Percentiles rank a stretch among this genome's conserved stretches.
Conservation (phyloP, 2,329 filamentous ascomycete species). For the Teratosphaeria epicoccoides region DNA sequence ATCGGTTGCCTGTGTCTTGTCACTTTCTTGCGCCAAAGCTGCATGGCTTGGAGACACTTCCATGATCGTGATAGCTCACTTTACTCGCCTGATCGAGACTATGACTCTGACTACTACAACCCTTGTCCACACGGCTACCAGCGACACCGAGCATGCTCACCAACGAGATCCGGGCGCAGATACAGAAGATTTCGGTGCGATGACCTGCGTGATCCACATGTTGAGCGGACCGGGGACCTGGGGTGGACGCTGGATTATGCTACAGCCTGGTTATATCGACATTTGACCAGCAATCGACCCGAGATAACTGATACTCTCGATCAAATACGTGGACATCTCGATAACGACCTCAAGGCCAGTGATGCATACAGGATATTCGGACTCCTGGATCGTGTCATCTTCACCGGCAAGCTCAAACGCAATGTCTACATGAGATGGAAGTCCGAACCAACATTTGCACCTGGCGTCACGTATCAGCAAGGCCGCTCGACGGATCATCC, state of each 20-base stretch:
- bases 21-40: neutral
- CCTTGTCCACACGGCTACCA: neutral
- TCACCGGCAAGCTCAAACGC: slow-evolving; percentile 28
- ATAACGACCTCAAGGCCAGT: neutral
- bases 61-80: neutral
- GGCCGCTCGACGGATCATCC: slow-evolving; percentile 13
- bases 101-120: neutral
- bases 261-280: slow-evolving; percentile 29
- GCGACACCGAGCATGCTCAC: neutral
- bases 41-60: neutral
- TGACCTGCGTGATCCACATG: slow-evolving; percentile 12
- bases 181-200: neutral
- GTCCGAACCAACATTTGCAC: slow-evolving; percentile 15
- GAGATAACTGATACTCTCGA: slow-evolving; percentile 20
- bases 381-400: slow-evolving; percentile 27
- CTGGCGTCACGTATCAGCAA: slow-evolving; percentile 29
- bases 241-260: slow-evolving; percentile 34
- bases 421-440: slow-evolving; percentile 28
- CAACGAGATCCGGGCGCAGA: neutral
- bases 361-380: slow-evolving; percentile 22
- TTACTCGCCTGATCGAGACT: neutral
- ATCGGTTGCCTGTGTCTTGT: neutral
- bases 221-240: slow-evolving; percentile 20
- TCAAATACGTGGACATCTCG: slow-evolving; percentile 11
- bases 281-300: slow-evolving; percentile 19